Evolutionary conservation across 2,329 filamentous ascomycete species (phyloP).

Genomic region (Dothistroma pini): DNA sequence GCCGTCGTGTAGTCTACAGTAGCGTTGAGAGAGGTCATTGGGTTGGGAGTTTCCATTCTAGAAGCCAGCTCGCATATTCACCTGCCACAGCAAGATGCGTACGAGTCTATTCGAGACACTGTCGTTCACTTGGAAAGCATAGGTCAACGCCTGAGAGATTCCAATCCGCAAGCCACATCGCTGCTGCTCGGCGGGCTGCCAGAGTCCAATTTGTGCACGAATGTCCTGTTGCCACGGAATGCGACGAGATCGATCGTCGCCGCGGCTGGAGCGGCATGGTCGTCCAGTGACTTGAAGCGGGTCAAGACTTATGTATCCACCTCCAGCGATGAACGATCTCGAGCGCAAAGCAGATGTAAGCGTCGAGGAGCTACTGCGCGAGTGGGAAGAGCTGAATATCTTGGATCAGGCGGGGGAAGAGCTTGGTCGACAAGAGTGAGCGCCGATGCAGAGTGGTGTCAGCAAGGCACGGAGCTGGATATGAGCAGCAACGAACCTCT

Average conservation of each 20-base stretch:
- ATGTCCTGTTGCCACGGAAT: background rate
- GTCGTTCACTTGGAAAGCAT: background rate
- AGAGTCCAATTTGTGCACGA: background rate
- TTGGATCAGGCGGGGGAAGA: background rate
- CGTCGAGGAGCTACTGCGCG: background rate
- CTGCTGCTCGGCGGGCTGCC: background rate
- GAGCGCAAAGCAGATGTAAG: background rate
- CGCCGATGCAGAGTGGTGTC: no score
- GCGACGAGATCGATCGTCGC: background rate
- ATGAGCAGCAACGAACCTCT: no score
- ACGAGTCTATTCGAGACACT: background rate
- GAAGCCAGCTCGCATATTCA: background rate
- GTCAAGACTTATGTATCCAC: background rate
- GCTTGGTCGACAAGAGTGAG: no score
- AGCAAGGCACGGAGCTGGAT: no score
- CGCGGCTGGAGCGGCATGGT: background rate
- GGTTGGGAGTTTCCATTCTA: background rate
- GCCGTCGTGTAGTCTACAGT: background rate
- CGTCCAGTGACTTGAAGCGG: background rate
- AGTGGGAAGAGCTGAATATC: background rate
- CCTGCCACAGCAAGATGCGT: background rate
- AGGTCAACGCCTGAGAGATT: background rate
- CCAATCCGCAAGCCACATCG: background rate
- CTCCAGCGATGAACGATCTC: background rate
- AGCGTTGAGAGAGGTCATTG: background rate